These are phyloP conservation scores for Physcia stellaris DNA, from an alignment of 495 filamentous ascomycete genomes.

Conservation along the genomic window DNA sequence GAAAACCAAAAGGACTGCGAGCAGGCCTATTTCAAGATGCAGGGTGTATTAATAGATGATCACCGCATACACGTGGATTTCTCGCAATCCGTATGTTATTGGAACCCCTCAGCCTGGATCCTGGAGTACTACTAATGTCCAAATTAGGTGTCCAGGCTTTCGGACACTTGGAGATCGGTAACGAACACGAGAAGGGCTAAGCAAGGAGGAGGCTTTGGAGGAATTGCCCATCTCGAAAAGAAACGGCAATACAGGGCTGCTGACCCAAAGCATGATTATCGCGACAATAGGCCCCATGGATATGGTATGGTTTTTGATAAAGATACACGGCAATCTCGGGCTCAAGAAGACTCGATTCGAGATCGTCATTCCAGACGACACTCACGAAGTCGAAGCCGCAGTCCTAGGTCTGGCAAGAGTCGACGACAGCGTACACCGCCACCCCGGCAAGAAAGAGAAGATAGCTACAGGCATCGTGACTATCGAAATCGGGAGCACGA, in stretches of 20 bases:
- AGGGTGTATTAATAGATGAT: conserved; percentile 89
- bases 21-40: conserved; percentile 97
- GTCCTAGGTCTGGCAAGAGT: conserved; percentile 22
- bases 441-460: conserved; percentile 9
- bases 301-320: conserved; percentile 81
- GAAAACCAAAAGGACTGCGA: conserved; percentile 85
- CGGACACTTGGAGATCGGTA: conserved; percentile 77
- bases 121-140: not conserved
- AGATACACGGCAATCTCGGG: conserved; percentile 38
- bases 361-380: conserved; percentile 16
- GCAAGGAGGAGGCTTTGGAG: conserved; percentile 74
- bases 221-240: conserved; percentile 73
- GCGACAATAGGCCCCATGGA: conserved; percentile 27
- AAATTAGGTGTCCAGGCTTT: conserved; percentile 58
- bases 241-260: conserved; percentile 77
- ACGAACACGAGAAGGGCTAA: conserved; percentile 72
- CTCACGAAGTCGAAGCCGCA: conserved; percentile 43
- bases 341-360: conserved; percentile 6
- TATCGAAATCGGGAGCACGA: conserved; percentile 14
- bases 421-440: conserved; percentile 7
- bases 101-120: not conserved
- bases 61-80: conserved; percentile 98
- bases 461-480: conserved; percentile 9
- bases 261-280: conserved; percentile 31
- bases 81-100: conserved; percentile 69